phyloP scores from a whole-genome alignment of 495 filamentous ascomycete genomes.

The Amniculicola lignicola region DNA sequence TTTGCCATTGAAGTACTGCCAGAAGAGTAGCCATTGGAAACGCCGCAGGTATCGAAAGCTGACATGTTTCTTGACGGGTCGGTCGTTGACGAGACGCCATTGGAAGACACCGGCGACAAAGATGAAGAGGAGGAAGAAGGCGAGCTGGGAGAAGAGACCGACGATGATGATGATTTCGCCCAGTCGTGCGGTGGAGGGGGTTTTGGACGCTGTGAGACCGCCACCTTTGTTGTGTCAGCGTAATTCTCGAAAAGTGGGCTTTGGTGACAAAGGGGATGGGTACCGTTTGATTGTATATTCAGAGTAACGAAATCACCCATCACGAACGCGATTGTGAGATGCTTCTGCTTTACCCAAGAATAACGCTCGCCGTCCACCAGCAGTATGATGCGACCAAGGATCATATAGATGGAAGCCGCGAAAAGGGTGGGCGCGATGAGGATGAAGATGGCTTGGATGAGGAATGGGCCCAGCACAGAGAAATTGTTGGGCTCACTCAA shows the following conservation, averaged over 20 bases:
- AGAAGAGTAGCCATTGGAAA: no score
- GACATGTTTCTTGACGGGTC: neutral
- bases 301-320: slow-evolving; percentile 47
- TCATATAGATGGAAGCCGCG: slow-evolving; percentile 48
- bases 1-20: no score
- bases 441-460: slow-evolving; percentile 40
- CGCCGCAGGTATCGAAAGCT: neutral
- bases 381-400: slow-evolving; percentile 43
- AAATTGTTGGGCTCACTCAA: slow-evolving; percentile 15
- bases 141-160: slow-evolving; percentile 11
- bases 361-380: slow-evolving; percentile 46
- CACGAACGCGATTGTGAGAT: slow-evolving; percentile 49
- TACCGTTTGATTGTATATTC: slow-evolving; percentile 42
- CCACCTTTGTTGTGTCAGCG: no score
- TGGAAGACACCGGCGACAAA: slow-evolving; percentile 13
- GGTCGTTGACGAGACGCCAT: neutral
- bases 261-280: slow-evolving; percentile 1
- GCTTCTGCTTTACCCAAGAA: slow-evolving; percentile 38
- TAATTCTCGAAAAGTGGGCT: neutral
- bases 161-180: slow-evolving; percentile 19
- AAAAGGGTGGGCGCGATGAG: slow-evolving; percentile 47
- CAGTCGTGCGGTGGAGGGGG: neutral
- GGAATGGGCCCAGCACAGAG: slow-evolving; percentile 35
- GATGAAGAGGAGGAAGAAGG: slow-evolving; percentile 21
- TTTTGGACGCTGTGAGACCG: neutral